Evolutionary conservation across 768 basidiomycete species (phyloP).

Genomic region (Cystobasidiopsis lactophilus): DNA sequence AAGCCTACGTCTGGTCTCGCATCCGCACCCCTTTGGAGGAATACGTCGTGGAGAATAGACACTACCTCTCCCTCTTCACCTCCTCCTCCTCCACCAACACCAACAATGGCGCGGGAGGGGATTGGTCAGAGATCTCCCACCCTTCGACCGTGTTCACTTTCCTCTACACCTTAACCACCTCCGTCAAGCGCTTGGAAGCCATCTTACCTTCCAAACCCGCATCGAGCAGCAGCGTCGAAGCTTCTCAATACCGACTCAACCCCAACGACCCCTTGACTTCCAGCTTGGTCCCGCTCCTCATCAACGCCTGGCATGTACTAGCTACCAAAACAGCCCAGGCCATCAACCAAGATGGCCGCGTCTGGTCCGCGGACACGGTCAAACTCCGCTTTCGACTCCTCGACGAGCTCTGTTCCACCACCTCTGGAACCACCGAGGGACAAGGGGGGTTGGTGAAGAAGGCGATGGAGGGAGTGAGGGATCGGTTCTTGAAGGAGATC

Average conservation of each 20-base stretch:
- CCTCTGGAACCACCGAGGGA: not conserved
- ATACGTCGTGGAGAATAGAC: constrained; percentile 9
- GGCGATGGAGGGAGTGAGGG: constrained; percentile 16
- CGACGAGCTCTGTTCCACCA: constrained; percentile 5
- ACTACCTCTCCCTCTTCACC: constrained; percentile 8
- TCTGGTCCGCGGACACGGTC: constrained; percentile 12
- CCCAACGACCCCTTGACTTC: constrained; percentile 9
- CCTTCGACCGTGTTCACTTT: constrained; percentile 17
- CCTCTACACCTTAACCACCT: constrained; percentile 14
- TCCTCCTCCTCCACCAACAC: not conserved
- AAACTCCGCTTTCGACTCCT: constrained; percentile 11
- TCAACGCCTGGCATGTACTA: constrained; percentile 18
- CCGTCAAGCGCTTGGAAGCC: constrained; percentile 13
- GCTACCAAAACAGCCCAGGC: constrained; percentile 9
- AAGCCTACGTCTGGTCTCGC: constrained; percentile 14
- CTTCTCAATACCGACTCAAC: constrained; percentile 4
- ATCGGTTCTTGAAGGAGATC: constrained; percentile 14
- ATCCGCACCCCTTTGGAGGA: constrained; percentile 14
- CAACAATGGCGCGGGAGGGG: not conserved
- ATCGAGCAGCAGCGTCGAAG: not conserved
- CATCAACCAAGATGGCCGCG: constrained; percentile 15
- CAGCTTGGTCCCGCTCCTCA: constrained; percentile 12
- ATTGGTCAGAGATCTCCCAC: not conserved
- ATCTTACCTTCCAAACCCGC: constrained; percentile 9
- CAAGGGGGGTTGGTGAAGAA: constrained; percentile 2